Percentiles rank a stretch among this genome's conserved stretches.
Conservation (phyloP, 2,329 filamentous ascomycete species). For the Hirsutella minnesotensis region DNA sequence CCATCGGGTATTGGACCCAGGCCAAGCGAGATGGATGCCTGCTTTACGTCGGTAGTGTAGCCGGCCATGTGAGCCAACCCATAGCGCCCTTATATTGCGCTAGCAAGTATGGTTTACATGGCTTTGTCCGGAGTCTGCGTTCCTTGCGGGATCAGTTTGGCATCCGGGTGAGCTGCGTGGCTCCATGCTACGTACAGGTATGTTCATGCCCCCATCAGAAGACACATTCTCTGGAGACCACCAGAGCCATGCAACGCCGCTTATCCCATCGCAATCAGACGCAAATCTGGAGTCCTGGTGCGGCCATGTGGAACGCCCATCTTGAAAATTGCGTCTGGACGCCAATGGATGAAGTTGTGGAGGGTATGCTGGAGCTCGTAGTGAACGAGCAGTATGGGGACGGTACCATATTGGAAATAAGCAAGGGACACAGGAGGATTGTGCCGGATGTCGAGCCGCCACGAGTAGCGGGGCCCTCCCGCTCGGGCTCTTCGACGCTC, state of each 20-base stretch:
- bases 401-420: conserved; percentile 21
- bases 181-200: conserved; percentile 7
- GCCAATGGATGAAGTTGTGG: conserved; percentile 18
- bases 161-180: conserved; percentile 19
- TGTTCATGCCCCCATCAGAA: too few species aligned
- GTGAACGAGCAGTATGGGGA: conserved; percentile 14
- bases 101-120: conserved; percentile 24
- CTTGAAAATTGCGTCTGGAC: conserved; percentile 11
- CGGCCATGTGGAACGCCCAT: too few species aligned
- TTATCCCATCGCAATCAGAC: too few species aligned
- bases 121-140: conserved; percentile 20
- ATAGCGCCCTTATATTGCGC: conserved; percentile 23
- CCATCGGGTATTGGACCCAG: conserved; percentile 24
- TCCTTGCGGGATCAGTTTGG: conserved; percentile 18
- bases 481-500: too few species aligned
- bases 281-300: too few species aligned
- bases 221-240: too few species aligned
- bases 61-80: conserved; percentile 16
- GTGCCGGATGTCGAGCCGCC: too few species aligned
- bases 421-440: too few species aligned
- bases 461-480: too few species aligned
- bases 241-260: too few species aligned
- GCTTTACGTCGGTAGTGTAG: conserved; percentile 22
- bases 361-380: conserved; percentile 17
- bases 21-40: conserved; percentile 16